phyloP scores from a whole-genome alignment of 2,329 filamentous ascomycete species.

The Ambrosiella cleistominuta region DNA sequence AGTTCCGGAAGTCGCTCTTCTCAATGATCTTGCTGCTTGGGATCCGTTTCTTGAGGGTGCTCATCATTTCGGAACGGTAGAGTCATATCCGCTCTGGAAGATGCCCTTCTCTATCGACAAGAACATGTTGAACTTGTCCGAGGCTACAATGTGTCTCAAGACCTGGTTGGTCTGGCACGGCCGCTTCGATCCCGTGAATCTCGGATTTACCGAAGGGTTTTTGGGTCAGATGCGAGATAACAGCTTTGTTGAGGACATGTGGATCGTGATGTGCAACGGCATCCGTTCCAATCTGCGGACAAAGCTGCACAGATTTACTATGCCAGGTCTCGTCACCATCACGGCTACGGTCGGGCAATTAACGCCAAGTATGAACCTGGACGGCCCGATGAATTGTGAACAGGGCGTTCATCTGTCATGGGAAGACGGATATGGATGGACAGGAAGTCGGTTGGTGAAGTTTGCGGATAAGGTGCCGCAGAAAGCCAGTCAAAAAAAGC shows the following conservation, averaged over 20 bases:
- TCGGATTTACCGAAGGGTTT: conserved; percentile 5
- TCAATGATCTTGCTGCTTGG: conserved; percentile 14
- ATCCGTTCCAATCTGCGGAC: neutral
- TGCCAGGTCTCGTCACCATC: neutral
- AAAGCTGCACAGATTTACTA: neutral
- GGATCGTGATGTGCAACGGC: neutral
- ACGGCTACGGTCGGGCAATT: neutral
- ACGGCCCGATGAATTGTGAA: neutral
- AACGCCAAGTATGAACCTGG: neutral
- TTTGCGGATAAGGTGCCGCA: neutral
- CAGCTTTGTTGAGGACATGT: neutral
- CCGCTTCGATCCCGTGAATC: neutral
- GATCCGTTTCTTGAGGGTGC: conserved; percentile 13
- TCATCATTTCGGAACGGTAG: conserved; percentile 13
- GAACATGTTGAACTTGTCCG: conserved; percentile 12
- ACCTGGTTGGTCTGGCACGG: conserved; percentile 8
- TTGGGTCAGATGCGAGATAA: conserved; percentile 6
- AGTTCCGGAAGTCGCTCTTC: conserved; percentile 13
- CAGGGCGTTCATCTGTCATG: conserved; percentile 3
- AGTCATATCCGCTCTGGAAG: conserved; percentile 11
- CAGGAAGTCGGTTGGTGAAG: neutral
- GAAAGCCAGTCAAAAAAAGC: neutral
- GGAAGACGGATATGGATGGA: neutral
- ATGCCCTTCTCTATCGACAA: conserved; percentile 8
- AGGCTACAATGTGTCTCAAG: conserved; percentile 3